Evolutionary conservation across 177 flowering plant genomes (phyloP), one percentile per base, ranked within the genome.

Genomic region (Tripterygium wilfordii): DNA sequence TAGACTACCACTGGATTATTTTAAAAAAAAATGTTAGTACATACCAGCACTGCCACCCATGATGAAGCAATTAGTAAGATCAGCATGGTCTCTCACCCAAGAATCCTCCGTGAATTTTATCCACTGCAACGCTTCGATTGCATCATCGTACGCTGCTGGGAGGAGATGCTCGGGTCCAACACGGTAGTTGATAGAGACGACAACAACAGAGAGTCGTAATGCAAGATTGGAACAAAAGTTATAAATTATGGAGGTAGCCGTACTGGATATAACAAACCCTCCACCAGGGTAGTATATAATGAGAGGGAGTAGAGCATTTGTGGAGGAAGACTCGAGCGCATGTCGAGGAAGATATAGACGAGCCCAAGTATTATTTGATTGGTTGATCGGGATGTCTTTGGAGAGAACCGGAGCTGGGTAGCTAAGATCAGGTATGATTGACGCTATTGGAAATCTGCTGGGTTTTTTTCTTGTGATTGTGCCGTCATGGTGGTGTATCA

Each of bases 111-210:
- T 1, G 20, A 40, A 19, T 18, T 25, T 50, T 38, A 67, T 13
- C 64, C 66, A 63, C 21, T 21, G 28, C 40, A 71, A 20, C 4
- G 64, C 66, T 5, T 71, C 66, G 28, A 53, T 31, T 26, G 46
- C 48, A n/a, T 71, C 76, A n/a, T 71, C 72, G 32, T 67, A 63
- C 2, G 72, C 69, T 8, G 72, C 69, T 10, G 76, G 72, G 1
- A 67, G 62, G 5, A 72, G 67, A 42, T 64, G 58, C 52, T 66
- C 71, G n/a, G 75, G 75, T 0, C 63, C 54, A 0, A 62, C 62
- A 7, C 70, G 63, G 52, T 66, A 70, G 28, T 63, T 61, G 25
- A 66, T 62, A 18, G 76, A 67, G 4, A 46, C 51, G 29, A 71
- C 44, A 21, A 64, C 36, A 4, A 52, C 62, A 2, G 29, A 31